phyloP scores from a whole-genome alignment of 2,329 filamentous ascomycete species.

The Harringtonia lauricola region DNA sequence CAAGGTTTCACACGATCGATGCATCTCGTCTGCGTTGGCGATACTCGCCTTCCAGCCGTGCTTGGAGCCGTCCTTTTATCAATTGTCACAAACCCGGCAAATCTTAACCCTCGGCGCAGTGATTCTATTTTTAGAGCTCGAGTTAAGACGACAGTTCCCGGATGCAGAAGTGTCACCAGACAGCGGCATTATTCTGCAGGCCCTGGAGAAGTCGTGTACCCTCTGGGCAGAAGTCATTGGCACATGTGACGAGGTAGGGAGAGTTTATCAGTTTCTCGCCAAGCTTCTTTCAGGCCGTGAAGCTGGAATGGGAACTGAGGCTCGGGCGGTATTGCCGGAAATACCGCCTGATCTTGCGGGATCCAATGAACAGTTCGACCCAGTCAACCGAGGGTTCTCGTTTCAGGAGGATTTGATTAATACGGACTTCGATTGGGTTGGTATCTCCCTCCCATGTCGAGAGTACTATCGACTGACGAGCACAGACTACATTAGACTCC shows the following conservation, averaged over 20 bases:
- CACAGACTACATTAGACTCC: background rate
- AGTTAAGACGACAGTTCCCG: background rate
- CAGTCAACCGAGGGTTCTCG: background rate
- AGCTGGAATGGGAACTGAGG: background rate
- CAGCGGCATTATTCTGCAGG: background rate
- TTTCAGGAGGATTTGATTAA: background rate
- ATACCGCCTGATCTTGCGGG: background rate
- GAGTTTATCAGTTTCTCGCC: background rate
- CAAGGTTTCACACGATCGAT: background rate
- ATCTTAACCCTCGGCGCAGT: background rate
- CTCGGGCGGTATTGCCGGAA: background rate
- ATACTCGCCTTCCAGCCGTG: background rate
- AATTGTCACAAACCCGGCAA: background rate
- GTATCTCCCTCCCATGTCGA: background rate
- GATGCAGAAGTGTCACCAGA: background rate
- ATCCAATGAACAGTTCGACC: background rate
- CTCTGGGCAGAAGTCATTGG: background rate
- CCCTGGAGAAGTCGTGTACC: background rate
- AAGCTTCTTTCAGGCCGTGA: background rate
- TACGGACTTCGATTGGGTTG: conserved; percentile 1
- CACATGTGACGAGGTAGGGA: background rate
- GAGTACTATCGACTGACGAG: background rate
- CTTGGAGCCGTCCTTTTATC: background rate
- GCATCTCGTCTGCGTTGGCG: background rate
- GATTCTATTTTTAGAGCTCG: background rate